Percentiles rank a stretch among this genome's conserved stretches.
These are phyloP conservation scores for Glycine soja DNA, from an alignment of 306 rosid species.

Conservation along the genomic window DNA sequence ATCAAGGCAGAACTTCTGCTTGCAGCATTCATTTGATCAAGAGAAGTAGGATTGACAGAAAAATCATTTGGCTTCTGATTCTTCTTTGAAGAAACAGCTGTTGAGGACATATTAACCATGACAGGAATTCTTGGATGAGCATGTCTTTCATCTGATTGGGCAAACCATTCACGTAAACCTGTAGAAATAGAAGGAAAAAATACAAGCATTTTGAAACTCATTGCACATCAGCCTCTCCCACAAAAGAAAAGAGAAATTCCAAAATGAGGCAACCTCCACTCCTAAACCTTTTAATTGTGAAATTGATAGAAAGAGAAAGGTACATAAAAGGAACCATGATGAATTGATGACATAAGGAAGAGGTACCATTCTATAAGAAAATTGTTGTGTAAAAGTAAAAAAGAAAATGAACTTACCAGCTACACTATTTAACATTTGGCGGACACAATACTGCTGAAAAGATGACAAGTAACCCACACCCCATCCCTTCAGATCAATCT, in stretches of 20 bases:
- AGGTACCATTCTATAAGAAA: constrained; percentile 35
- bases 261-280: constrained; percentile 17
- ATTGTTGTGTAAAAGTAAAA: not conserved
- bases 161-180: constrained; percentile 98
- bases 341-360: not conserved
- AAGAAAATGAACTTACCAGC: constrained; percentile 72
- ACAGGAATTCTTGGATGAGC: constrained; percentile 98
- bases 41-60: constrained; percentile 57
- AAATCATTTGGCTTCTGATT: constrained; percentile 66
- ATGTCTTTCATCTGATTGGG: constrained; percentile 92
- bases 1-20: constrained; percentile 82
- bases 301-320: not conserved
- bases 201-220: constrained; percentile 18
- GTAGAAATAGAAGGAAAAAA: constrained; percentile 36
- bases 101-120: constrained; percentile 97
- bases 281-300: constrained; percentile 25
- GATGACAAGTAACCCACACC: constrained; percentile 89
- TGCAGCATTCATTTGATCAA: constrained; percentile 72
- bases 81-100: constrained; percentile 78
- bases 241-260: constrained; percentile 14
- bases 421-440: constrained; percentile 94
- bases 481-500: constrained; percentile 99
- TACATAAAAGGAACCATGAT: constrained; percentile 18
- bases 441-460: constrained; percentile 98
- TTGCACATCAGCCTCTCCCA: constrained; percentile 23